Conservation (phyloP, 2,329 filamentous ascomycete genomes). For the Dendrostoma leiphaemia region DNA sequence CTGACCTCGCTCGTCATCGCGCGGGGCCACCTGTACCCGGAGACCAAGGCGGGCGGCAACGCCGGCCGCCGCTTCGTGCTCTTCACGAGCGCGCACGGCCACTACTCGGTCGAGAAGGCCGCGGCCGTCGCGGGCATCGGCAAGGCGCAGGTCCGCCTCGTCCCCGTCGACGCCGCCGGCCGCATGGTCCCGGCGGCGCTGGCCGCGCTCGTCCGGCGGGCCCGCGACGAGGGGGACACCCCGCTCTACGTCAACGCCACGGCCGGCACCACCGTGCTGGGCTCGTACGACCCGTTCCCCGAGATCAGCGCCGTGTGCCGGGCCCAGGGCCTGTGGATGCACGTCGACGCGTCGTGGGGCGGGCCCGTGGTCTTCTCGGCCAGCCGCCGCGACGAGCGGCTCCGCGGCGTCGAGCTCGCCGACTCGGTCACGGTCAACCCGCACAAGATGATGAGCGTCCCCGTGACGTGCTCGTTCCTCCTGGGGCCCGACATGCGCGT, state of each 20-base stretch:
- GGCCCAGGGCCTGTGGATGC: slow-evolving; percentile 78
- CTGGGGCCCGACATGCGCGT: slow-evolving; percentile 71
- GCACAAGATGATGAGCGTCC: slow-evolving; percentile 95
- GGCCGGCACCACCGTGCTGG: slow-evolving; percentile 89
- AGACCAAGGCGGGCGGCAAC: slow-evolving; percentile 73
- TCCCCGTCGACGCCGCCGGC: slow-evolving; percentile 71
- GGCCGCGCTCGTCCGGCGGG: slow-evolving; percentile 57
- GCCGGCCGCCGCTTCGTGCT: slow-evolving; percentile 66
- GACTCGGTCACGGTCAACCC: slow-evolving; percentile 87
- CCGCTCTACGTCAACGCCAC: slow-evolving; percentile 96
- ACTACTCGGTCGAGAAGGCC: slow-evolving; percentile 93
- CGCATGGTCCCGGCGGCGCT: slow-evolving; percentile 69
- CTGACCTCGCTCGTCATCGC: slow-evolving; percentile 82
- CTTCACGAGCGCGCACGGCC: slow-evolving; percentile 86
- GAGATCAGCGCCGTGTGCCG: slow-evolving; percentile 70
- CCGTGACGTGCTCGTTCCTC: slow-evolving; percentile 87
- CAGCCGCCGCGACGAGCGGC: slow-evolving; percentile 56
- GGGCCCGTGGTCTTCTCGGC: slow-evolving; percentile 76
- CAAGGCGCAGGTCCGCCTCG: slow-evolving; percentile 65
- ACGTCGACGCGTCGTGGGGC: slow-evolving; percentile 91
- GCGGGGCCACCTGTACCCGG: slow-evolving; percentile 79
- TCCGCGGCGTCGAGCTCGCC: slow-evolving; percentile 70
- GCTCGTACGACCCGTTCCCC: slow-evolving; percentile 79
- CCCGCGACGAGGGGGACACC: slow-evolving; percentile 67
- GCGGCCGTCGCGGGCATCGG: slow-evolving; percentile 90